These are phyloP conservation scores for Trichoderma aggressivum DNA, from an alignment of 2,329 filamentous ascomycete genomes.

Conservation along the genomic window DNA sequence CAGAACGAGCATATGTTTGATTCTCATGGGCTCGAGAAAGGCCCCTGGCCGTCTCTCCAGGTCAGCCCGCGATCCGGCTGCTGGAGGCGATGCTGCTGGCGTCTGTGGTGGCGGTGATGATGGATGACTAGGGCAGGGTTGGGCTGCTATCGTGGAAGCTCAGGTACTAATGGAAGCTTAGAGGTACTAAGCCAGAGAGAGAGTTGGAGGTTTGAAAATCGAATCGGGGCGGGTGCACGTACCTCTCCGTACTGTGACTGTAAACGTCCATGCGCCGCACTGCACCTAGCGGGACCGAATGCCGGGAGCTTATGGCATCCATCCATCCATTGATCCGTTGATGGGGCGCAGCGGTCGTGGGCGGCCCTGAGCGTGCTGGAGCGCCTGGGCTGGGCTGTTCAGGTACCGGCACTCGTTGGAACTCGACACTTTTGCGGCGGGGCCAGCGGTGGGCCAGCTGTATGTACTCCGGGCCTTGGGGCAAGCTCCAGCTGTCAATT, in stretches of 20 bases:
- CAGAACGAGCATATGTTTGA: neutral
- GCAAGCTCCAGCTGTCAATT: conserved; percentile 8
- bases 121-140: neutral
- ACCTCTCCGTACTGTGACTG: neutral
- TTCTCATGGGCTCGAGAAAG: conserved; percentile 5
- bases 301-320: conserved; percentile 6
- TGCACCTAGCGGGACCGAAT: neutral
- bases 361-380: neutral
- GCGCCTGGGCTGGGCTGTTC: neutral
- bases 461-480: neutral
- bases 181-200: too few species aligned
- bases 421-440: conserved; percentile 5
- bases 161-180: neutral
- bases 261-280: neutral
- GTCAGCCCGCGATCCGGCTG: neutral
- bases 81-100: neutral
- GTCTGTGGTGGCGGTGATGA: neutral
- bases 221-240: neutral
- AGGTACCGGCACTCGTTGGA: neutral
- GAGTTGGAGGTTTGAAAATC: too few species aligned
- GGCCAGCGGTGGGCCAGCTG: conserved; percentile 16
- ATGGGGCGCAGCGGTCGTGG: neutral
- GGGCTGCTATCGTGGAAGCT: neutral
- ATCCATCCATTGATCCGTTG: too few species aligned
- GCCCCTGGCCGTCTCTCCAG: neutral